phyloP scores from a whole-genome alignment of 768 basidiomycete species.

The Leucosporidium scottii region DNA sequence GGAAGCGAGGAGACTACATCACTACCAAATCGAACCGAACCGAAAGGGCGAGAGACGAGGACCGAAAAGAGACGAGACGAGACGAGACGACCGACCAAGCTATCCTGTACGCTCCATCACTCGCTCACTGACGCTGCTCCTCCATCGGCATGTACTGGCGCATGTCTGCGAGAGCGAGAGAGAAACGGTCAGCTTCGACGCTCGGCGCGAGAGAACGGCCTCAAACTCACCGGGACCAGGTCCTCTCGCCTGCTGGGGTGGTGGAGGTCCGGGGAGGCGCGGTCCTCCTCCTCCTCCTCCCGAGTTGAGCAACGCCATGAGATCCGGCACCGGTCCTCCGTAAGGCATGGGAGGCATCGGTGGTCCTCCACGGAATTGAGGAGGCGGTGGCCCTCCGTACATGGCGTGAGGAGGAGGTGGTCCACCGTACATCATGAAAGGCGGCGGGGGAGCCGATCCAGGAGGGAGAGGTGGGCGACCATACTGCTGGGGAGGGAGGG shows the following conservation, averaged over 20 bases:
- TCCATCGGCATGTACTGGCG: background rate
- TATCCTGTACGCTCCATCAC: too few relatives aligned
- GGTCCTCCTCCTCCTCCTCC: too few relatives aligned
- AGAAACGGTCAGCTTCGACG: background rate
- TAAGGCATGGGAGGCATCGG: background rate
- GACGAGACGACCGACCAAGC: too few relatives aligned
- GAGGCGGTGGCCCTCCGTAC: background rate
- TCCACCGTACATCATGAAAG: background rate
- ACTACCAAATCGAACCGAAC: too few relatives aligned
- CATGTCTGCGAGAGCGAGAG: background rate
- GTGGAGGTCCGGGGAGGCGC: background rate
- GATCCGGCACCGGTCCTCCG: conserved; percentile 13
- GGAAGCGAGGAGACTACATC: too few relatives aligned
- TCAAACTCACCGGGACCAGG: background rate
- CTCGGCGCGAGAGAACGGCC: background rate
- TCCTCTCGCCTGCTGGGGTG: background rate
- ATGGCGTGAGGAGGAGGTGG: conserved; percentile 3
- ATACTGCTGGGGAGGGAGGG: background rate
- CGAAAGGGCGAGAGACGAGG: too few relatives aligned
- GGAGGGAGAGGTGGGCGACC: background rate
- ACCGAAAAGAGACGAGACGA: too few relatives aligned
- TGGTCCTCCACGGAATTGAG: background rate
- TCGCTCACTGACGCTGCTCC: too few relatives aligned
- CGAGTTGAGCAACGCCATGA: conserved; percentile 30
- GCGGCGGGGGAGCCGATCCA: background rate